These are phyloP conservation scores for Syzygium jambos DNA, from an alignment of 345 rosid species.

Conservation along the genomic window DNA sequence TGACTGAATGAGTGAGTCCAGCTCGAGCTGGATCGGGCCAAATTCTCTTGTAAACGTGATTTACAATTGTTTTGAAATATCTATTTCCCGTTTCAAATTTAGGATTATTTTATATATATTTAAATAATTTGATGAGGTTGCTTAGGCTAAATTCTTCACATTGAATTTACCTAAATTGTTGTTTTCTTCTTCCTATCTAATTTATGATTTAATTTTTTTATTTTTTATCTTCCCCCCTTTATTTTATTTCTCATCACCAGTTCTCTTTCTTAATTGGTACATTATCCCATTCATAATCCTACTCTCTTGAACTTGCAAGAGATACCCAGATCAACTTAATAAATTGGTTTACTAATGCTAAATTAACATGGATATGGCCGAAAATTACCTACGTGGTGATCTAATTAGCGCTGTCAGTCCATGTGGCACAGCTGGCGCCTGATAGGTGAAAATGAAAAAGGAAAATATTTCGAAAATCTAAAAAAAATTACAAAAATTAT, in stretches of 20 bases:
- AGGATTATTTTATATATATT: neutral
- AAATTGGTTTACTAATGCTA: neutral
- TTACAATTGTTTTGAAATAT: neutral
- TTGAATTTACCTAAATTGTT: neutral
- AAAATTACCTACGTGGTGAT: neutral
- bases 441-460: neutral
- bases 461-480: neutral
- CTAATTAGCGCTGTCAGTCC: neutral
- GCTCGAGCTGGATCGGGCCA: neutral
- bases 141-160: neutral
- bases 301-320: neutral
- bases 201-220: neutral
- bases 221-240: neutral
- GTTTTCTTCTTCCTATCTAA: neutral
- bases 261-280: neutral
- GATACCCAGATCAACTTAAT: neutral
- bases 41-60: neutral
- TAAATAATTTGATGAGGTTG: neutral
- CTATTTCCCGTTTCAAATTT: neutral
- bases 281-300: neutral
- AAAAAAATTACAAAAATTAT: neutral
- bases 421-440: accelerated
- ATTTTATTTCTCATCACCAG: neutral
- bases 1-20: neutral
- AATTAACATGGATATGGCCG: neutral